A percentile compares a stretch with the other conserved stretches of the same genome.
phyloP scores from a whole-genome alignment of 306 rosid species.

The Vigna angularis region DNA sequence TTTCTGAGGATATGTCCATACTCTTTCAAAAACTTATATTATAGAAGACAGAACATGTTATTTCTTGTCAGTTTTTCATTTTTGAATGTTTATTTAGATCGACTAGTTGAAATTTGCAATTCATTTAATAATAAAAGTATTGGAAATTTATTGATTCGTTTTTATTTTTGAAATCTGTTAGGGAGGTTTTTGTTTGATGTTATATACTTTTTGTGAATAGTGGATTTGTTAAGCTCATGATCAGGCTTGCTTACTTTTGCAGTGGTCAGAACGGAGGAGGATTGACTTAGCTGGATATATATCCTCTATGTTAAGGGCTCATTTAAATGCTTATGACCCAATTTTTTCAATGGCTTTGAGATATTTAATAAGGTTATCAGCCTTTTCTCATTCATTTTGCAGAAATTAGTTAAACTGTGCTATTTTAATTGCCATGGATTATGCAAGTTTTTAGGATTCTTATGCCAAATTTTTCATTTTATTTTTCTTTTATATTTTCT shows the following conservation, averaged over 20 bases:
- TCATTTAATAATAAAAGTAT: slow-evolving; percentile 22
- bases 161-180: not conserved
- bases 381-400: slow-evolving; percentile 25
- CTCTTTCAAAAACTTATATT: slow-evolving; percentile 5
- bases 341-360: slow-evolving; percentile 89
- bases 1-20: slow-evolving; percentile 13
- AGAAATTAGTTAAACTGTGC: slow-evolving; percentile 9
- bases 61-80: slow-evolving; percentile 10
- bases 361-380: slow-evolving; percentile 89
- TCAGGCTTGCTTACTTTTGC: slow-evolving; percentile 46
- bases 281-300: slow-evolving; percentile 86
- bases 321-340: slow-evolving; percentile 97
- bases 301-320: slow-evolving; percentile 89
- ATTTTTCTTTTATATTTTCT: slow-evolving; percentile 34
- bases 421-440: not conserved
- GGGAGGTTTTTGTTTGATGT: slow-evolving; percentile 29
- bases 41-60: slow-evolving; percentile 10
- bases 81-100: slow-evolving; percentile 32
- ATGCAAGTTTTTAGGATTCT: slow-evolving; percentile 18
- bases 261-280: slow-evolving; percentile 97
- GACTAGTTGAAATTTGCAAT: slow-evolving; percentile 2
- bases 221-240: slow-evolving; percentile 24
- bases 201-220: slow-evolving; percentile 6
- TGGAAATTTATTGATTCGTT: not conserved
- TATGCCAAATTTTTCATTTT: slow-evolving; percentile 1